Base-by-base conservation (phyloP, 108 stramenopile species). In the Skeletonema grethae region DNA sequence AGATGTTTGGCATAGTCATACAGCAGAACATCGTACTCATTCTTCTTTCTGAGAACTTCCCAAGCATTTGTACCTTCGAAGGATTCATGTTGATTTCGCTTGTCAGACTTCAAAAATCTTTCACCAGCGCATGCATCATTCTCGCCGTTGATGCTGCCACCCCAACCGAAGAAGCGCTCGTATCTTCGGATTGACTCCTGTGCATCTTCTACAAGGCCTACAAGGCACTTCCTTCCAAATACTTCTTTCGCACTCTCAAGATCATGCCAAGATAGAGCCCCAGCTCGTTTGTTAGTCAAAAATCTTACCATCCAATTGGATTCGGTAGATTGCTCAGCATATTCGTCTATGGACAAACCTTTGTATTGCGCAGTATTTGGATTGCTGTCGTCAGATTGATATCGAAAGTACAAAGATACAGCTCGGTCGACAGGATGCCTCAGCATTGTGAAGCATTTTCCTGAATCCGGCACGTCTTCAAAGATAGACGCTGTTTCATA, bases 241-340 rank as follows among this genome's bases (percentile, higher is more conserved):
- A 86, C 69, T 73, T 83, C 78, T 67, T 83, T 83, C 6, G 85
- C 85, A 43, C 39, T 39, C 32, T 83, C 82, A 53, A 86, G 75
- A 75, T 83, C 75, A 63, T 70, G 65, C 63, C 69, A 76, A 58
- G 57, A 77, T 31, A 86, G 60, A 8, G 75, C 50, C 12, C 85
- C 85, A 29, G 75, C 58, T 46, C 76, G 39, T 24, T 69, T 70
- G 65, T 67, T 69, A 6, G 81, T 80, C 61, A 83, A 66, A 38
- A 83, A 86, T 29, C 85, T 50, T 0, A 77, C 76, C 79, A 86
- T 81, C 85, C 85, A 86, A 61, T 86, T 86, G 45, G 76, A 80
- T 25, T 83, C 82, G 11, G 60, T 66, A 12, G 65, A 56, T 11
- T 50, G 38, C n/a, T 71, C 69, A 9, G 80, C 75, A 63, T 45